phyloP scores from a whole-genome alignment of 768 basidiomycete genomes.

The Cyathus striatus region DNA sequence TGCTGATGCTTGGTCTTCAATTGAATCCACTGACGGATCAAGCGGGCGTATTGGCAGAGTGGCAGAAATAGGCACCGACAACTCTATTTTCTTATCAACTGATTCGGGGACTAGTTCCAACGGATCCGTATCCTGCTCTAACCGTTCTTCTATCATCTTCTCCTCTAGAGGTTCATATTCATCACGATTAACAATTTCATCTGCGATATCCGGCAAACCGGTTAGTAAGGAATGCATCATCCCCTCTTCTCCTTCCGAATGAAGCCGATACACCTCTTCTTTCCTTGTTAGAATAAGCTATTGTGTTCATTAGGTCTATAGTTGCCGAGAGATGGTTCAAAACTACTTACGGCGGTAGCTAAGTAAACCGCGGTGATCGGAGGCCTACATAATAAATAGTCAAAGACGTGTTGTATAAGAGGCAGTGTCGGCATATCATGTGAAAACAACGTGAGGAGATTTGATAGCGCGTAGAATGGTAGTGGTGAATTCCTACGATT shows the following conservation, averaged over 20 bases:
- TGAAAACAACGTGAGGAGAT: slow-evolving; percentile 86
- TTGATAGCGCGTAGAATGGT: slow-evolving; percentile 87
- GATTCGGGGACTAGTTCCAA: too few species aligned
- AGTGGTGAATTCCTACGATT: slow-evolving; percentile 60
- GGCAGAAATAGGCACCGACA: too few species aligned
- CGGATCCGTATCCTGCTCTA: too few species aligned
- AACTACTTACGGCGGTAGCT: slow-evolving; percentile 63
- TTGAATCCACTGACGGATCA: too few species aligned
- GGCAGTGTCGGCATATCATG: slow-evolving; percentile 90
- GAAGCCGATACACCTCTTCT: slow-evolving; percentile 54
- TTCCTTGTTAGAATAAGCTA: slow-evolving; percentile 76
- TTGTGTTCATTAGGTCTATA: too few species aligned
- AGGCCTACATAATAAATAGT: slow-evolving; percentile 79
- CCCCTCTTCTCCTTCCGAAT: slow-evolving; percentile 71
- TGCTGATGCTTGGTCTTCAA: too few species aligned
- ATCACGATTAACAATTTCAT: slow-evolving; percentile 21
- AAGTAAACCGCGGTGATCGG: slow-evolving; percentile 82
- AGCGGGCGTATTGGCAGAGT: too few species aligned
- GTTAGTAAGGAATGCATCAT: slow-evolving; percentile 77
- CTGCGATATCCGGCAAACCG: slow-evolving; percentile 54
- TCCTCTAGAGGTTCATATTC: not conserved
- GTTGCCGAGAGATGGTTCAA: too few species aligned
- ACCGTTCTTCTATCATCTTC: not conserved
- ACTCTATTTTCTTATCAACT: too few species aligned
- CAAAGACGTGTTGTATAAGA: slow-evolving; percentile 88